These are phyloP conservation scores for Leonotis leonurus DNA, from an alignment of 257 asterid species.

Conservation along the genomic window DNA sequence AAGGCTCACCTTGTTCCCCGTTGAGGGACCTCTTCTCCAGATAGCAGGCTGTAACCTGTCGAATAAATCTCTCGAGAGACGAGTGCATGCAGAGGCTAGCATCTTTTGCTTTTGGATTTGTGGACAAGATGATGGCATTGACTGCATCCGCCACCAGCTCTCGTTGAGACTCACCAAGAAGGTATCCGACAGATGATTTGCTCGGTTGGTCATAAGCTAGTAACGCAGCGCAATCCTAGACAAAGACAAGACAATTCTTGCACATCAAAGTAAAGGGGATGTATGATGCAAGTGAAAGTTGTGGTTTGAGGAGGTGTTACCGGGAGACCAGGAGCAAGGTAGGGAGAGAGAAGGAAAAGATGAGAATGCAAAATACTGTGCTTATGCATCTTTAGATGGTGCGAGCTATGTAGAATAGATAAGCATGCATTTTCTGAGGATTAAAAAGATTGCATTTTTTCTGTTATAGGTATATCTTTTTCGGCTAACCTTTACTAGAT, in stretches of 20 bases:
- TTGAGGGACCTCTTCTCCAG: constrained; percentile 64
- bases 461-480: background rate
- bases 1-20: constrained; percentile 83
- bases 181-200: constrained; percentile 72
- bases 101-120: constrained; percentile 50
- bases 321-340: background rate
- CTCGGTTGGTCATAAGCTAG: constrained; percentile 77
- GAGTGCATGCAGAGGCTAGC: constrained; percentile 54
- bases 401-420: background rate
- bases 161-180: constrained; percentile 67
- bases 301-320: background rate
- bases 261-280: background rate
- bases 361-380: background rate
- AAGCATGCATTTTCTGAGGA: background rate
- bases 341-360: background rate
- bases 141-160: constrained; percentile 94
- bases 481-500: constrained; percentile 57
- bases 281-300: too few relatives aligned
- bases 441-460: background rate
- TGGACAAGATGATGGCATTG: constrained; percentile 58
- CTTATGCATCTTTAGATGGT: background rate
- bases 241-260: background rate
- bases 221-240: constrained; percentile 87
- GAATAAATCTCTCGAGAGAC: constrained; percentile 65
- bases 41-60: constrained; percentile 73